A percentile compares a stretch with the other conserved stretches of the same genome.
Conservation (phyloP, 177 flowering plant species). For the Tripterygium wilfordii region DNA sequence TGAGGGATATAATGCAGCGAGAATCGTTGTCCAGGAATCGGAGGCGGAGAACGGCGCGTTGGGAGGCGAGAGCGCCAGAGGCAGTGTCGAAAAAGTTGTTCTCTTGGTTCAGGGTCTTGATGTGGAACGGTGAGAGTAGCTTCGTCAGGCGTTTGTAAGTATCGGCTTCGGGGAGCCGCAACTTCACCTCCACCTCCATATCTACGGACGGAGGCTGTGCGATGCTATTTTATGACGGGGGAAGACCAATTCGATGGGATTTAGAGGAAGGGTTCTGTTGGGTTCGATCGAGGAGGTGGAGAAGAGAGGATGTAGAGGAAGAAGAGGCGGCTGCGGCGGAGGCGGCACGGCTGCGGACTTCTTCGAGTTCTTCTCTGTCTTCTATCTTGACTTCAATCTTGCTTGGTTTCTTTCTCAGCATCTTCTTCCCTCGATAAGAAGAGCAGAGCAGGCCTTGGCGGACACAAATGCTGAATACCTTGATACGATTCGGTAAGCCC, state of each 20-base stretch:
- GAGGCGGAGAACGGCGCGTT: conserved; percentile 48
- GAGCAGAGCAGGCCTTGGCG: no score
- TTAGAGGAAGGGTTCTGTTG: conserved; percentile 17
- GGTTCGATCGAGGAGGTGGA: conserved; percentile 23
- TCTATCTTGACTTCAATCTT: conserved; percentile 64
- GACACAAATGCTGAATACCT: no score
- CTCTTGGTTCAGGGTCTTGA: conserved; percentile 39
- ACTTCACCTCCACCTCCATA: conserved; percentile 50
- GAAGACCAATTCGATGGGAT: conserved; percentile 28
- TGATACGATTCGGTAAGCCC: no score
- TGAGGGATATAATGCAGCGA: conserved; percentile 45
- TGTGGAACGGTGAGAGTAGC: conserved; percentile 38
- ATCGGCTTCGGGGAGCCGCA: conserved; percentile 35
- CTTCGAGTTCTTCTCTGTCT: conserved; percentile 85
- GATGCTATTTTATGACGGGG: no score
- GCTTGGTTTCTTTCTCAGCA: conserved; percentile 81
- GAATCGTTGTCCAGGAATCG: conserved; percentile 39
- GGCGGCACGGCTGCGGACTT: conserved; percentile 46
- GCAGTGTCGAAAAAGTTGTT: conserved; percentile 60
- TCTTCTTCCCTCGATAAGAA: no score
- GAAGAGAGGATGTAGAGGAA: conserved; percentile 24
- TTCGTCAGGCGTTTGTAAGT: conserved; percentile 28
- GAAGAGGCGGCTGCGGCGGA: conserved; percentile 26
- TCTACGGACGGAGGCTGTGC: neutral
- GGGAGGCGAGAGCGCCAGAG: conserved; percentile 28